phyloP scores from a whole-genome alignment of 139 green algal genomes.

The Volvox reticuliferus region DNA sequence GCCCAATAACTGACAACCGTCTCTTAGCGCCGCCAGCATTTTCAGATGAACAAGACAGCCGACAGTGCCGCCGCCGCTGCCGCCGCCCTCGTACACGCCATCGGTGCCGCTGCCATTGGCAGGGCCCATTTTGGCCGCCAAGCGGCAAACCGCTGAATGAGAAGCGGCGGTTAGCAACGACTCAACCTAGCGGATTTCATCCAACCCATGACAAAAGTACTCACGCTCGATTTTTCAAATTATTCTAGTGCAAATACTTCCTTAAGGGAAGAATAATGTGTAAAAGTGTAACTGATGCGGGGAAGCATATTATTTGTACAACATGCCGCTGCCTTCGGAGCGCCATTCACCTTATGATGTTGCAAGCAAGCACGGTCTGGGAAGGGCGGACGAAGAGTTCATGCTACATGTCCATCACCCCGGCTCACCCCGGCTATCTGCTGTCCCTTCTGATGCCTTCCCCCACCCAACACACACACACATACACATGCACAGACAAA shows the following conservation, averaged over 20 bases:
- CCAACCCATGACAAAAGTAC: too few relatives aligned
- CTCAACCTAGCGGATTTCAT: background rate
- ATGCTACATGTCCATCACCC: too few relatives aligned
- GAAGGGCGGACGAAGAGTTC: too few relatives aligned
- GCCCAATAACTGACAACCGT: conserved; percentile 58
- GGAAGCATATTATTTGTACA: too few relatives aligned
- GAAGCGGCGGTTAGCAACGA: conserved; percentile 1
- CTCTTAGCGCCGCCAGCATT: conserved; percentile 68
- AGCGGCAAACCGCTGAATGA: background rate
- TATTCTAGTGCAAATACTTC: too few relatives aligned
- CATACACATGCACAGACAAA: conserved; percentile 5
- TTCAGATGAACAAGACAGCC: conserved; percentile 78
- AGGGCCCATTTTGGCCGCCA: background rate
- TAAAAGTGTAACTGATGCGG: too few relatives aligned
- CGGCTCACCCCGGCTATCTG: too few relatives aligned
- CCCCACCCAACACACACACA: background rate
- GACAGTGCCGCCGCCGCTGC: conserved; percentile 43
- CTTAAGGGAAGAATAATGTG: too few relatives aligned
- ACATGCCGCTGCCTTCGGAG: too few relatives aligned
- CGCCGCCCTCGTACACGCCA: background rate
- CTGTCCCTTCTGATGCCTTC: background rate
- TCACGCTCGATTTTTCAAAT: too few relatives aligned
- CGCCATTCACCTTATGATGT: too few relatives aligned
- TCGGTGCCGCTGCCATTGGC: background rate
- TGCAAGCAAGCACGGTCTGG: too few relatives aligned